Percentiles rank a stretch among this genome's conserved stretches.
phyloP scores from a whole-genome alignment of 164 flowering plant species.

The Warburgia ugandensis region DNA sequence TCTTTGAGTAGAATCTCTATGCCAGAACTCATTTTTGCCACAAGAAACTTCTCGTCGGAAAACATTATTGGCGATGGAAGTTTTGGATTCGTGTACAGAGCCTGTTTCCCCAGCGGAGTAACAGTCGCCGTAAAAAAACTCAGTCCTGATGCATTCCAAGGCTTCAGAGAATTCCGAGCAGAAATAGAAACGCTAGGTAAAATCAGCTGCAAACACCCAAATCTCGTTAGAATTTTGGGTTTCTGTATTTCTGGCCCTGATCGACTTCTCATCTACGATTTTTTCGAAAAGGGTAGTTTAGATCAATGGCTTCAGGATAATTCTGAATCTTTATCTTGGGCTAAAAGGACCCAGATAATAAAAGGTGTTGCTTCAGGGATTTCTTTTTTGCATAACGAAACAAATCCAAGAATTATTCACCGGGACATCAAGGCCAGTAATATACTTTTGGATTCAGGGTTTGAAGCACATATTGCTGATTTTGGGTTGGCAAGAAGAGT shows the following conservation, averaged over 20 bases:
- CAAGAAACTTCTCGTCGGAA: slow-evolving; percentile 49
- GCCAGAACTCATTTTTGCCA: slow-evolving; percentile 54
- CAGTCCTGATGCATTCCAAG: slow-evolving; percentile 67
- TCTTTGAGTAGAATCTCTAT: slow-evolving; percentile 45
- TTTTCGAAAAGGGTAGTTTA: slow-evolving; percentile 53
- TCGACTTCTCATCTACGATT: slow-evolving; percentile 70
- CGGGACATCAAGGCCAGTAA: slow-evolving; percentile 88
- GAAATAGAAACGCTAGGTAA: slow-evolving; percentile 79
- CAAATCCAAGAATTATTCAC: slow-evolving; percentile 43
- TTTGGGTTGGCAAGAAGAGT: slow-evolving; percentile 72
- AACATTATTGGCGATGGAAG: slow-evolving; percentile 80
- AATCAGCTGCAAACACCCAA: slow-evolving; percentile 50
- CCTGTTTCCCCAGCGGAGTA: slow-evolving; percentile 36
- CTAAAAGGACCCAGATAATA: slow-evolving; percentile 37
- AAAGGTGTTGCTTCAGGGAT: slow-evolving; percentile 67
- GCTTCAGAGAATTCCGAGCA: slow-evolving; percentile 75
- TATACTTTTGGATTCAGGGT: slow-evolving; percentile 45
- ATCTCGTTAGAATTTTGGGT: slow-evolving; percentile 64
- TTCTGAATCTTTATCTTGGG: slow-evolving; percentile 36
- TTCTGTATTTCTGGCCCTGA: slow-evolving; percentile 57
- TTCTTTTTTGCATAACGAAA: slow-evolving; percentile 33
- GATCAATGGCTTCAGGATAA: slow-evolving; percentile 70
- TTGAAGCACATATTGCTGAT: slow-evolving; percentile 75
- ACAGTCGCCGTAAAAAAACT: slow-evolving; percentile 78
- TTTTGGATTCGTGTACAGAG: slow-evolving; percentile 77